A percentile compares a stretch with the other conserved stretches of the same genome.
Evolutionary conservation across 176 grass and related monocot genomes (phyloP).

Genomic region (Musa acuminata): DNA sequence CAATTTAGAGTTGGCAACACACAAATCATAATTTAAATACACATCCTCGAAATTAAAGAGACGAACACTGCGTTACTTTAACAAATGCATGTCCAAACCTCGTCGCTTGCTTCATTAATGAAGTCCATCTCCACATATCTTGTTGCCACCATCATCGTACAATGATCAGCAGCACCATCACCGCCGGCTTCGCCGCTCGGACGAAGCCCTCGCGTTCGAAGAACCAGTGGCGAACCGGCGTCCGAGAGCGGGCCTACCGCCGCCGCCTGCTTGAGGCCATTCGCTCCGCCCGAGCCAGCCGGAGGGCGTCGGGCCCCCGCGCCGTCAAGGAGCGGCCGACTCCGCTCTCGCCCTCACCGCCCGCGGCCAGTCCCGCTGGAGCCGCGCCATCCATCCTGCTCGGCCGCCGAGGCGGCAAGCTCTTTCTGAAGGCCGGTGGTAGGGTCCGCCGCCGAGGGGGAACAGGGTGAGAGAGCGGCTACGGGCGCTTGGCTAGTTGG

Average conservation of each 20-base stretch:
- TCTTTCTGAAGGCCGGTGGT: conserved; percentile 63
- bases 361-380: conserved; percentile 69
- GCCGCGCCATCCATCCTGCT: conserved; percentile 68
- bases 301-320: conserved; percentile 4
- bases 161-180: neutral
- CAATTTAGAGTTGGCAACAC: no score
- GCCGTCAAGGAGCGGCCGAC: conserved; percentile 74
- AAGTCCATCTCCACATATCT: neutral
- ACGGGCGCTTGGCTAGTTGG: conserved; percentile 55
- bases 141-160: neutral
- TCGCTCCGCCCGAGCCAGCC: conserved; percentile 9
- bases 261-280: conserved; percentile 75
- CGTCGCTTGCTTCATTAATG: no score
- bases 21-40: no score
- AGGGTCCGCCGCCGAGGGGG: conserved; percentile 26
- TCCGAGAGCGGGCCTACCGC: conserved; percentile 61
- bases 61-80: no score
- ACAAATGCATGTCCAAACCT: no score
- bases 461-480: conserved; percentile 61
- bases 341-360: conserved; percentile 79
- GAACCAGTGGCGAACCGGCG: conserved; percentile 64
- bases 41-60: no score
- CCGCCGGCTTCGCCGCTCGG: neutral
- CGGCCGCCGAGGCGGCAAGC: conserved; percentile 22
- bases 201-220: neutral